Base-by-base conservation (phyloP, 768 basidiomycete genomes). In the Chalciporus pseudorubinellus region DNA sequence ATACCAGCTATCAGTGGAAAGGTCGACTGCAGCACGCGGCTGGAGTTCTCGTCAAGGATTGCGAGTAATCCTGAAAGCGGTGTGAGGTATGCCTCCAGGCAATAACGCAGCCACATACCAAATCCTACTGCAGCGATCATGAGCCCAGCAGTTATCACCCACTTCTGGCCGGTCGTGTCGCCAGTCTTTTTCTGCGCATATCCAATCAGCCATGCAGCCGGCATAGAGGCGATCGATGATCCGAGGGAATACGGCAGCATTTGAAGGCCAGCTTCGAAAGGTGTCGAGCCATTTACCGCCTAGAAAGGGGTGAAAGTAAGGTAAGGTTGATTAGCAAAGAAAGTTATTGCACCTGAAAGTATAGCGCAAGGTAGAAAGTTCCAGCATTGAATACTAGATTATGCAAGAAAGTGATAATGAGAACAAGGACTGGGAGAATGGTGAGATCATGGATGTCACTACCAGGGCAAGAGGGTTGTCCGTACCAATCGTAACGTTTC, bases 231-330 rank as follows among this genome's bases (percentile, higher is more conserved):
- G 51, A 92, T 64, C 20, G 90, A 90, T 29, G 90, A 87, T 45
- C 89, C 91, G 46, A 92, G 80, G 44, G 91, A 89, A 72, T 91
- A 92, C 11, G 91, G 89, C 49, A 93, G 75, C 69, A 90, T 77
- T 63, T 82, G 79, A 19, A 90, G 64, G 10, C 89, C 91, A 52
- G 90, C 84, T 65, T 83, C 67, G 41, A 92, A 64, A 12, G 87
- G 89, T n/a, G 80, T 80, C 19, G 78, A 79, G 21, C 83, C 82
- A 64, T 85, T 77, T 34, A 84, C 89, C 14, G 83, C 82, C 89
- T 91, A 59, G 46, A 38, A 12, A 16, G 19, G 46, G 34, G 20
- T 52, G 31, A 55, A 29, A 16, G 40, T 52, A 40, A 55, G 44
- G 20, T 21, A 28, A 14, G 31, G 33, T 43, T 42, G 28, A 49